Conservation (phyloP, 1,284 basidiomycete genomes). For the Phaffia rhodozyma region DNA sequence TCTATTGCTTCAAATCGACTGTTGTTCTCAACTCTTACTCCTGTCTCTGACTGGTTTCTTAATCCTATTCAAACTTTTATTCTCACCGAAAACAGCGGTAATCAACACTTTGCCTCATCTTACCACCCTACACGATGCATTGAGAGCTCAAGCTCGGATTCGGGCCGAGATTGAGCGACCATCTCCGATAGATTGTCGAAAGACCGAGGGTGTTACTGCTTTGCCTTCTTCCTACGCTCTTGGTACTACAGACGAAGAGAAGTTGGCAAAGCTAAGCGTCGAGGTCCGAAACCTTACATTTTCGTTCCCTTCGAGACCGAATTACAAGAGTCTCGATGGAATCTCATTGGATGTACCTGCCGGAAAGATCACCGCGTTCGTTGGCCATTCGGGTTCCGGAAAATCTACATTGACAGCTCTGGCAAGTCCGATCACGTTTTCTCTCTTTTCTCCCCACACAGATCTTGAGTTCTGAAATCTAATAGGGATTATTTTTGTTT, state of each 20-base stretch:
- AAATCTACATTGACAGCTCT: slow-evolving; percentile 38
- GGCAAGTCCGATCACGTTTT: too few species aligned
- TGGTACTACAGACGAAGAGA: not conserved
- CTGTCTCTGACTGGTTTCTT: not conserved
- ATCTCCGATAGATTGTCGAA: slow-evolving; percentile 30
- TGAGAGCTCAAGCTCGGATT: slow-evolving; percentile 22
- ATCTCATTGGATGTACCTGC: slow-evolving; percentile 31
- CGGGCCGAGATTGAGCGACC: slow-evolving; percentile 28
- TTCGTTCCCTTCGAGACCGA: slow-evolving; percentile 36
- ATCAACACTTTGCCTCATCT: slow-evolving; percentile 30
- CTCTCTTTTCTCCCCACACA: too few species aligned
- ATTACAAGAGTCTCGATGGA: slow-evolving; percentile 31
- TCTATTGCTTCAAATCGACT: not conserved
- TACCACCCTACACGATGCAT: slow-evolving; percentile 24
- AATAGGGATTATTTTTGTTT: too few species aligned
- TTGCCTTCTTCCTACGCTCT: not conserved
- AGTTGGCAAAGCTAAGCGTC: slow-evolving; percentile 24
- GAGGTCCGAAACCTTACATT: slow-evolving; percentile 36
- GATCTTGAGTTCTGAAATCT: too few species aligned
- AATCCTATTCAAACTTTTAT: slow-evolving; percentile 4
- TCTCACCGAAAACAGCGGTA: slow-evolving; percentile 17
- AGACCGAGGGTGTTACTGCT: slow-evolving; percentile 21
- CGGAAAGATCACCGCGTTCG: slow-evolving; percentile 33
- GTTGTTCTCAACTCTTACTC: not conserved
- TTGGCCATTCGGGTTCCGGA: slow-evolving; percentile 36